Percentiles rank a stretch among this genome's conserved stretches.
Conservation (phyloP, 1,284 basidiomycete genomes). For the Cutaneotrichosporon cutaneum region DNA sequence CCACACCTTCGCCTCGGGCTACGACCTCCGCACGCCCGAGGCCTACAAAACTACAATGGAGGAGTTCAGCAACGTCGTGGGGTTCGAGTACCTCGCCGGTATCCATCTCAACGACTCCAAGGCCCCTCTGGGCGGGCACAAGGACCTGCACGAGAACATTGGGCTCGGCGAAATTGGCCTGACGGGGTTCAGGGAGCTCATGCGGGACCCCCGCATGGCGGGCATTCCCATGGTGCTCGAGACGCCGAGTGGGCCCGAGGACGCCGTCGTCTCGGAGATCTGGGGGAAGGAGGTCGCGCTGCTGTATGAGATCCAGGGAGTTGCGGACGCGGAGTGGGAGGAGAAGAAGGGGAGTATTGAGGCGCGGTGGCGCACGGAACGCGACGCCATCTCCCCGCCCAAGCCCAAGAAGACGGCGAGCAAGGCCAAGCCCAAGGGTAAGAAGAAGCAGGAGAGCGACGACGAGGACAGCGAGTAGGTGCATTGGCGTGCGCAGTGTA, state of each 20-base stretch:
- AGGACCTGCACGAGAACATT: conserved; percentile 80
- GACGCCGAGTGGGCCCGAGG: conserved; percentile 58
- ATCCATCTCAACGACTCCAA: conserved; percentile 87
- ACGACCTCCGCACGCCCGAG: conserved; percentile 68
- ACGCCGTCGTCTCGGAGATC: conserved; percentile 56
- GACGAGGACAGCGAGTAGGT: conserved; percentile 17
- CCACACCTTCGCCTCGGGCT: conserved; percentile 79
- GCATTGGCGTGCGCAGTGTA: background rate
- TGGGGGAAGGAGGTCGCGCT: conserved; percentile 70
- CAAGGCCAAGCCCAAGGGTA: conserved; percentile 21
- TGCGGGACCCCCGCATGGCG: conserved; percentile 67
- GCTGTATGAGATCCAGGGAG: conserved; percentile 49
- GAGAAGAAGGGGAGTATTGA: conserved; percentile 35
- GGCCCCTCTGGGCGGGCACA: conserved; percentile 62
- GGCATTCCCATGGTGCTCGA: conserved; percentile 78
- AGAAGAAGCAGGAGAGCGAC: conserved; percentile 29
- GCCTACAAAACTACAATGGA: conserved; percentile 53
- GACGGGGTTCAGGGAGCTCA: conserved; percentile 63
- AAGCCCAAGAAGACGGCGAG: conserved; percentile 34
- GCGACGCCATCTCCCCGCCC: conserved; percentile 44
- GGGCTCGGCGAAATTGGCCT: conserved; percentile 73
- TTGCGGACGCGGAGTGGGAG: conserved; percentile 45
- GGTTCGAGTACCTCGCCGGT: conserved; percentile 68
- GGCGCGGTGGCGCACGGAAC: conserved; percentile 38
- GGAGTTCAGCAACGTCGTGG: conserved; percentile 67